Percentiles rank a stretch among this genome's conserved stretches.
These are phyloP conservation scores for Trypanosoma cruzi DNA, from an alignment of 208 protist species.

Conservation along the genomic window DNA sequence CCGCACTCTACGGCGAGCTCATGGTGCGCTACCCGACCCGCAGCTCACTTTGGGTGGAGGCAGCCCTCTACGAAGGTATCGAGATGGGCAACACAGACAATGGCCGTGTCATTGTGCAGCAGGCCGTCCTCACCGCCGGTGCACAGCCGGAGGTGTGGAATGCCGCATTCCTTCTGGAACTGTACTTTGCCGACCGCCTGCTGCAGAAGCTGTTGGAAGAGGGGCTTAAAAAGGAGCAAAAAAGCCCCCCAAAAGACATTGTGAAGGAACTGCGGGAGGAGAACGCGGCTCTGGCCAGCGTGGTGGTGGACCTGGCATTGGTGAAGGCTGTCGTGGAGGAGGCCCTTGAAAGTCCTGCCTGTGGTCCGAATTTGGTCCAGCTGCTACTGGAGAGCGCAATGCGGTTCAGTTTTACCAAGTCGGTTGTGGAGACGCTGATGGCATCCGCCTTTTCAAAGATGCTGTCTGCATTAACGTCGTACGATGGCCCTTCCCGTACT, in stretches of 20 bases:
- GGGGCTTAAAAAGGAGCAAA: constrained; percentile 21
- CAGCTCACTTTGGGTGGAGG: constrained; percentile 77
- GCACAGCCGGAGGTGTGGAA: constrained; percentile 64
- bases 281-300: constrained; percentile 55
- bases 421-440: constrained; percentile 41
- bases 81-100: constrained; percentile 70
- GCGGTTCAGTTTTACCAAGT: constrained; percentile 45
- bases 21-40: constrained; percentile 73
- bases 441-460: constrained; percentile 30
- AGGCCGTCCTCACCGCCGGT: constrained; percentile 70
- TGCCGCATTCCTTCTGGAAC: constrained; percentile 67
- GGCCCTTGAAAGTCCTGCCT: constrained; percentile 55
- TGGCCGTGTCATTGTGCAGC: constrained; percentile 76
- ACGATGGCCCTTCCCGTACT: neutral
- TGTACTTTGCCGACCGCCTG: constrained; percentile 64
- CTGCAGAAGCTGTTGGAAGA: constrained; percentile 47
- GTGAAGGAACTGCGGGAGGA: constrained; percentile 49
- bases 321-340: constrained; percentile 72
- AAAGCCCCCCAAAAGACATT: constrained; percentile 22
- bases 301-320: constrained; percentile 73
- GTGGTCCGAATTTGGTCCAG: constrained; percentile 42
- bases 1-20: constrained; percentile 72
- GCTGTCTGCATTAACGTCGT: constrained; percentile 8
- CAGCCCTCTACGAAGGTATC: constrained; percentile 67
- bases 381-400: constrained; percentile 46